Percentiles rank a stretch among this genome's conserved stretches.
Conservation (phyloP, 208 protist species). For the Wallacemonas sp. region DNA sequence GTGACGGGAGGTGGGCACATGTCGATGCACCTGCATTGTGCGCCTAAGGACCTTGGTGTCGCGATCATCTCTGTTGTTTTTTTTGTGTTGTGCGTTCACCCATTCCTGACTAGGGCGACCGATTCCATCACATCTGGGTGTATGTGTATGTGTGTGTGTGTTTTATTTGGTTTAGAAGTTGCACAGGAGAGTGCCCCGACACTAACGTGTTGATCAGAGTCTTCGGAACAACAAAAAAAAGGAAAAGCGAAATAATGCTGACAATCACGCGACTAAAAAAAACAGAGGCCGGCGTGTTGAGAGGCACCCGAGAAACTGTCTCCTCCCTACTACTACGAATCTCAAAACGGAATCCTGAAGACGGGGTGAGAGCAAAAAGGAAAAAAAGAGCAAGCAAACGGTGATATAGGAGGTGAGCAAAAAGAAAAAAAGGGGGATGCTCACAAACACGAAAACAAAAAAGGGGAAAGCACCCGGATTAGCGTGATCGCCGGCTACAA, state of each 20-base stretch:
- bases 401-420: not conserved
- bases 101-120: not conserved
- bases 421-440: not conserved
- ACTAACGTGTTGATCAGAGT: not conserved
- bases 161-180: too few species aligned
- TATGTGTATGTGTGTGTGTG: too few species aligned
- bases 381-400: constrained; percentile 1
- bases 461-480: too few species aligned
- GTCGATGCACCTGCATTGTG: too few species aligned
- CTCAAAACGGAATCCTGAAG: not conserved
- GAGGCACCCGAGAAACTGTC: too few species aligned
- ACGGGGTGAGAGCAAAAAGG: not conserved
- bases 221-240: not conserved
- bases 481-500: too few species aligned
- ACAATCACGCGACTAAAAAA: not conserved
- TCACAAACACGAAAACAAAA: constrained; percentile 4
- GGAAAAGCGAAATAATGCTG: constrained; percentile 8
- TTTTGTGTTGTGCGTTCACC: not conserved
- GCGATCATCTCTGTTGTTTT: not conserved
- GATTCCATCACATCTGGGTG: too few species aligned
- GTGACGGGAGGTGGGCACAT: too few species aligned
- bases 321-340: constrained; percentile 1
- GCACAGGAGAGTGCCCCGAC: too few species aligned
- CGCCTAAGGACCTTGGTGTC: too few species aligned
- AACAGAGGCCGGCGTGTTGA: too few species aligned